Evolutionary conservation across 495 filamentous ascomycete species (phyloP).

Genomic region (Hypoxylon lienhwacheense): DNA sequence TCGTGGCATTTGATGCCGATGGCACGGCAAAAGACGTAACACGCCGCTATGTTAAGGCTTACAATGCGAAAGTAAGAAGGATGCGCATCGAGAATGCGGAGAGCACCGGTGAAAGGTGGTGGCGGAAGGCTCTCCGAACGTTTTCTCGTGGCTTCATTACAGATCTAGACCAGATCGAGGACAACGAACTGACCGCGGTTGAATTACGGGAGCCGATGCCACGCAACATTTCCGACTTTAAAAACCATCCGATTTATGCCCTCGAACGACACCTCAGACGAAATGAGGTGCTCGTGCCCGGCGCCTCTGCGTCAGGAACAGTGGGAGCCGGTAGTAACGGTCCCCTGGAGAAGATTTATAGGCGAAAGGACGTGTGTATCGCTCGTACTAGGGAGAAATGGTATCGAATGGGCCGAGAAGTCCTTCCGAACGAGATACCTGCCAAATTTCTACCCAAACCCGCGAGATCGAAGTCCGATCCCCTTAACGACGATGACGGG

Average conservation of each 20-base stretch:
- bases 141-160: slow-evolving; percentile 59
- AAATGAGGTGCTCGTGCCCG: slow-evolving; percentile 74
- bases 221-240: slow-evolving; percentile 85
- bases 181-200: slow-evolving; percentile 68
- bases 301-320: slow-evolving; percentile 72
- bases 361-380: slow-evolving; percentile 74
- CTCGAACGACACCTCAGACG: slow-evolving; percentile 84
- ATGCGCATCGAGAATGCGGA: slow-evolving; percentile 67
- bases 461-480: slow-evolving; percentile 35
- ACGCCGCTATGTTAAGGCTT: slow-evolving; percentile 74
- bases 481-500: slow-evolving; percentile 43
- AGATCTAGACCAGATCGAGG: slow-evolving; percentile 80
- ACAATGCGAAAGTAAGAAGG: slow-evolving; percentile 84
- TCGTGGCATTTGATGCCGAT: slow-evolving; percentile 78
- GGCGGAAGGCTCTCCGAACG: slow-evolving; percentile 59
- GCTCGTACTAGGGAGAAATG: slow-evolving; percentile 79
- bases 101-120: slow-evolving; percentile 71
- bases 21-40: slow-evolving; percentile 78
- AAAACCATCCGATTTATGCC: slow-evolving; percentile 87
- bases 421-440: slow-evolving; percentile 73
- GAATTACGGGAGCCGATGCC: slow-evolving; percentile 85
- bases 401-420: slow-evolving; percentile 80
- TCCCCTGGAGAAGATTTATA: slow-evolving; percentile 66
- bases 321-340: slow-evolving; percentile 65
- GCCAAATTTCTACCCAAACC: slow-evolving; percentile 64